Evolutionary conservation across 2,329 filamentous ascomycete species (phyloP), one percentile per base, ranked within the genome.

Genomic region (Pseudopithomyces chartarum): DNA sequence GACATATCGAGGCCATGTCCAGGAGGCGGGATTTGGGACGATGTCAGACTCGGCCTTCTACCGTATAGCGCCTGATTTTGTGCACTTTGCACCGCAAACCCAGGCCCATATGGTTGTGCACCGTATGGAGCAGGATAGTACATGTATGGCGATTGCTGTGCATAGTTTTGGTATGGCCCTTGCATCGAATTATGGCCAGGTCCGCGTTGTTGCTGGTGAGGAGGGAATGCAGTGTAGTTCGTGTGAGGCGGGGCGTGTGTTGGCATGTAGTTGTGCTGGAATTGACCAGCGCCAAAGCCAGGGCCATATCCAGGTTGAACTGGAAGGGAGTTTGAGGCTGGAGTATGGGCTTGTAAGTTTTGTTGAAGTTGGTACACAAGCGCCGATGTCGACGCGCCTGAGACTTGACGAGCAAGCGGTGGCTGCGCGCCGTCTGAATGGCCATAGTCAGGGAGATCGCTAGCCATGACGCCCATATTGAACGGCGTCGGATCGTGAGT

Each of bases 321-420:
- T 38, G 66, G 54, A 40, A 72, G 63, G 6, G 50, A 61, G 39
- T 58, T 55, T 15, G 65, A 57, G 6, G 64, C 50, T 33, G 68
- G 67, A 11, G 58, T 52, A 23, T 72, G 64, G 63, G 73, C 70
- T 47, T 78, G 76, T 7, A 74, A 43, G 36, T 69, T 76, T 42
- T 78, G 76, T 55, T 73, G 72, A 12, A 76, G 62, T 38, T 77
- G 75, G 46, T 78, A 78, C 36, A 74, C 73, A n/a, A 77, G 55
- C 10, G 75, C 75, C 22, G 76, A 73, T 46, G 74, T 69, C 6
- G 76, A 76, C 38, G 75, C 71, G 34, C 74, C 73, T 32, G 75
- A 71, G 13, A 76, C 55, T n/a, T 67, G 63, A 38, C 69, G 73
- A 52, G 62, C 55, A 15, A 64, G 63, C 26, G 68, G 68, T 38